These are phyloP conservation scores for Carex kokanica DNA, from an alignment of 176 grass and related monocot species.

Conservation along the genomic window DNA sequence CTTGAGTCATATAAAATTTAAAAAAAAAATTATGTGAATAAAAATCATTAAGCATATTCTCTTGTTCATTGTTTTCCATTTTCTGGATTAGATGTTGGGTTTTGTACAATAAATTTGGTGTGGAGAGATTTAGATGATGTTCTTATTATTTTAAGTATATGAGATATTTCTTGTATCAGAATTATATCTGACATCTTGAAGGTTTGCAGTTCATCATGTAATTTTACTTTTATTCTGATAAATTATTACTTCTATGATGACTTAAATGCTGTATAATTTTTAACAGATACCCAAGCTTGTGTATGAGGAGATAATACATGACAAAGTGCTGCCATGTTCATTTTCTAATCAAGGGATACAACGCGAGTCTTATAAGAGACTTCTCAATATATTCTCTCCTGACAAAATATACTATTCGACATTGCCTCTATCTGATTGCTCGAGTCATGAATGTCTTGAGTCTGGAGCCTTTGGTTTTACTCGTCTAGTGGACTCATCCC, in stretches of 20 bases:
- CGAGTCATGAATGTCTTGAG: slow-evolving; percentile 28
- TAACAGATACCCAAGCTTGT: slow-evolving; percentile 88
- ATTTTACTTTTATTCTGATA: slow-evolving; percentile 2
- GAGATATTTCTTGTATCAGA: background rate
- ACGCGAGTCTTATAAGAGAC: slow-evolving; percentile 49
- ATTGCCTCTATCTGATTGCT: slow-evolving; percentile 41
- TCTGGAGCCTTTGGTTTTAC: slow-evolving; percentile 81
- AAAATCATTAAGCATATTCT: background rate
- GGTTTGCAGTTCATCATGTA: background rate
- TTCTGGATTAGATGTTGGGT: background rate
- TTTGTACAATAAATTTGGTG: background rate
- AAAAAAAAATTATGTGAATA: background rate
- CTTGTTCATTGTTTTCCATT: background rate
- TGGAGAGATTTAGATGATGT: background rate
- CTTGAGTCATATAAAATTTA: background rate
- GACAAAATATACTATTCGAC: slow-evolving; percentile 57
- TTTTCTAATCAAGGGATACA: slow-evolving; percentile 39
- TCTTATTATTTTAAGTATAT: background rate
- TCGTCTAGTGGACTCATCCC: slow-evolving; percentile 62
- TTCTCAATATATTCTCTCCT: slow-evolving; percentile 92
- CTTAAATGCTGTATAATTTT: slow-evolving; percentile 22
- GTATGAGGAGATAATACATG: slow-evolving; percentile 54
- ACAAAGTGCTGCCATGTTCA: slow-evolving; percentile 37
- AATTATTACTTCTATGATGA: slow-evolving; percentile 12
- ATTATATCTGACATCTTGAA: background rate